A percentile compares a stretch with the other conserved stretches of the same genome.
These are phyloP conservation scores for Globisporangium ultimum DNA, from an alignment of 352 stramenopile species.

Conservation along the genomic window DNA sequence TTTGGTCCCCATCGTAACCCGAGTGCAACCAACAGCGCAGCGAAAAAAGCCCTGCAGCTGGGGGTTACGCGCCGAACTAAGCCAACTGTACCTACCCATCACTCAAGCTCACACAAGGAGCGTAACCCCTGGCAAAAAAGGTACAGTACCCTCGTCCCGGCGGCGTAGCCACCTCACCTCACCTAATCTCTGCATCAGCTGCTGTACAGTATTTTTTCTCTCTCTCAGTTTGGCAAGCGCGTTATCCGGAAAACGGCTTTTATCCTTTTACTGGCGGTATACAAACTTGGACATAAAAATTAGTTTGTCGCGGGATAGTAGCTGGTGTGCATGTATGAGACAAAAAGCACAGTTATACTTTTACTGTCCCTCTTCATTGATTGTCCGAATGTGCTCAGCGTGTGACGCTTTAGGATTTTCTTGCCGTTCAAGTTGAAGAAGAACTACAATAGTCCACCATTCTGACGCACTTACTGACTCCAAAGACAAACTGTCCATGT, in stretches of 20 bases:
- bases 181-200: not conserved
- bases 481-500: too few species aligned
- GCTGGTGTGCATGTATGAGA: too few species aligned
- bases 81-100: not conserved
- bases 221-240: not conserved
- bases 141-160: not conserved
- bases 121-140: slow-evolving; percentile 2
- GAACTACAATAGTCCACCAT: not conserved
- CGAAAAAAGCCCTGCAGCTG: not conserved
- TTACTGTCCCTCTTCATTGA: too few species aligned
- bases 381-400: too few species aligned
- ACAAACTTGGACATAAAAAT: not conserved
- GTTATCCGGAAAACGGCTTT: not conserved
- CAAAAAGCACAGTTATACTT: too few species aligned
- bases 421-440: not conserved
- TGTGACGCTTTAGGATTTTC: not conserved
- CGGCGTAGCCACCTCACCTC: not conserved
- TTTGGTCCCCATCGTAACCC: slow-evolving; percentile 2
- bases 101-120: not conserved
- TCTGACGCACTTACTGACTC: not conserved
- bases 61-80: slow-evolving; percentile 3
- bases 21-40: not conserved
- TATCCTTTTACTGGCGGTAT: not conserved
- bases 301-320: too few species aligned
- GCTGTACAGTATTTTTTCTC: not conserved